Evolutionary conservation across 1,284 basidiomycete species (phyloP).

Genomic region (Sanghuangporus sanghuang): DNA sequence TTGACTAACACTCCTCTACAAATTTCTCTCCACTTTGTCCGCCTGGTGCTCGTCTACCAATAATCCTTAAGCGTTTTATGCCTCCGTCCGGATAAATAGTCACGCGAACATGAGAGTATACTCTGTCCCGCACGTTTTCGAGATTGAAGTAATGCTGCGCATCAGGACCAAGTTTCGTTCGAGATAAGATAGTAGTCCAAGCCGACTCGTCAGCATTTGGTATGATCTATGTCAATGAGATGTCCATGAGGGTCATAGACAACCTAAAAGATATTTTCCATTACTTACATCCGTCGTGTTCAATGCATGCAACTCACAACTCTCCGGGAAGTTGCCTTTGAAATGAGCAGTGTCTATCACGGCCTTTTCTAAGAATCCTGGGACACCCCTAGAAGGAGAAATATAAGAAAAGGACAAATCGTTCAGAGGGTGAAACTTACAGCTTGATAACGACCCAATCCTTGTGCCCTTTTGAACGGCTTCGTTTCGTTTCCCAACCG

Average conservation of each 20-base stretch:
- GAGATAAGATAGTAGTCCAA: slow-evolving; percentile 76
- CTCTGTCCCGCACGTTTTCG: slow-evolving; percentile 49
- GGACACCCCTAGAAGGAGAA: slow-evolving; percentile 44
- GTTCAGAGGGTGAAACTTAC: slow-evolving; percentile 39
- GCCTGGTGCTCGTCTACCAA: slow-evolving; percentile 53
- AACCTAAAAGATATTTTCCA: slow-evolving; percentile 30
- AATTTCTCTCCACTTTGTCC: background rate
- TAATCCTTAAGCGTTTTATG: slow-evolving; percentile 84
- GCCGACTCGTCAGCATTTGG: slow-evolving; percentile 32
- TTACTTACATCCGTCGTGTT: slow-evolving; percentile 40
- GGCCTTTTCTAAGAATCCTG: slow-evolving; percentile 69
- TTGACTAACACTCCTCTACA: slow-evolving; percentile 14
- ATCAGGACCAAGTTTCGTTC: slow-evolving; percentile 84
- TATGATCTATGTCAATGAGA: slow-evolving; percentile 23
- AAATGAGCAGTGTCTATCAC: slow-evolving; percentile 96
- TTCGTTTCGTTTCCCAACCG: slow-evolving; percentile 97
- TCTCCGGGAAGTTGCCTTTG: slow-evolving; percentile 94
- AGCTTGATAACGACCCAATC: slow-evolving; percentile 92
- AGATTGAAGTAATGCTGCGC: slow-evolving; percentile 87
- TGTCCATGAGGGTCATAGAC: slow-evolving; percentile 9
- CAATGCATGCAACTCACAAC: slow-evolving; percentile 77
- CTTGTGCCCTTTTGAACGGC: slow-evolving; percentile 71
- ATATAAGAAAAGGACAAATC: background rate
- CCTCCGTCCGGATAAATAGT: slow-evolving; percentile 96
- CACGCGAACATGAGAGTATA: slow-evolving; percentile 82